Conservation (phyloP, 1,284 basidiomycete species). For the Boletellus deceptivus region DNA sequence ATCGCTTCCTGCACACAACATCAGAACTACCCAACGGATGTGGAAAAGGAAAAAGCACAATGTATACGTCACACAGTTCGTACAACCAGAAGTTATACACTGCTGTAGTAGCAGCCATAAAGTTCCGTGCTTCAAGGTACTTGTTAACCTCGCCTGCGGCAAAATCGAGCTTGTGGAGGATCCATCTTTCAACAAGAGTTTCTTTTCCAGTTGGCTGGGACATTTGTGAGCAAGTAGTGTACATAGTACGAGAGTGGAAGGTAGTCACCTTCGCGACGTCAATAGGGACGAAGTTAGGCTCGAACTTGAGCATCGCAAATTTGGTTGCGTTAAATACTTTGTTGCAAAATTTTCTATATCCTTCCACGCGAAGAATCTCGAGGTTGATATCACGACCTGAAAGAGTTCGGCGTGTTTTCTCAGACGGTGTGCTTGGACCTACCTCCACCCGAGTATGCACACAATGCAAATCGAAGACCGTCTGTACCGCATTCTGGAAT, state of each 20-base stretch:
- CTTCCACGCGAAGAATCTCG: conserved; percentile 96
- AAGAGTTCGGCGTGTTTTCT: neutral
- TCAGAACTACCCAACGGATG: conserved; percentile 1
- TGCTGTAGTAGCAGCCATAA: conserved; percentile 86
- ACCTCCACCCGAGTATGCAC: conserved; percentile 92
- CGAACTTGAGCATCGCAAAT: conserved; percentile 95
- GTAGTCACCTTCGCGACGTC: conserved; percentile 60
- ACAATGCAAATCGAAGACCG: conserved; percentile 92
- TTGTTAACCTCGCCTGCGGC: conserved; percentile 79
- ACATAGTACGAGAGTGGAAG: neutral
- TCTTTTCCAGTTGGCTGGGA: conserved; percentile 83
- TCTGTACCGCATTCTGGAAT: conserved; percentile 99
- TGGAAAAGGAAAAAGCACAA: conserved; percentile 46
- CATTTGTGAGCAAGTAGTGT: conserved; percentile 8
- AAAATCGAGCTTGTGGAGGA: conserved; percentile 89
- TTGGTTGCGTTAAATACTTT: conserved; percentile 99
- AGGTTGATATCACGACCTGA: conserved; percentile 93
- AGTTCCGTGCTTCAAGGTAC: conserved; percentile 80
- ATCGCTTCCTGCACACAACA: conserved; percentile 80
- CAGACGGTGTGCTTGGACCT: conserved; percentile 16
- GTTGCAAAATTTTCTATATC: conserved; percentile 99
- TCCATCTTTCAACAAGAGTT: conserved; percentile 93
- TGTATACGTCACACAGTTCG: conserved; percentile 98
- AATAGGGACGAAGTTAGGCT: conserved; percentile 77
- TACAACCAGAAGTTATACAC: conserved; percentile 98